Evolutionary conservation across 345 rosid genomes (phyloP).

Genomic region (Cardamine chenopodiifolia): DNA sequence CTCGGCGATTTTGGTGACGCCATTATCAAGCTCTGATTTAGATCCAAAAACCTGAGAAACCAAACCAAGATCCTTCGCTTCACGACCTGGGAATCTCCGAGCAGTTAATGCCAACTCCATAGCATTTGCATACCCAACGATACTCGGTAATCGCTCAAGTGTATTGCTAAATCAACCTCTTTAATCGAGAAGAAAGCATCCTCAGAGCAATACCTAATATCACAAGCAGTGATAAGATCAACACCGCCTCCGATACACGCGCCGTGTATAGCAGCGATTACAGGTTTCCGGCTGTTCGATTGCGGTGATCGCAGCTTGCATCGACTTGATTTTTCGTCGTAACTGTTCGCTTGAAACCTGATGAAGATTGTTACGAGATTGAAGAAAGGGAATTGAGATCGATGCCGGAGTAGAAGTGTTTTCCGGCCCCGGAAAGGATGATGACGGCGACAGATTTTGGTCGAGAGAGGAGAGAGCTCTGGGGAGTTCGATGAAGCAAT

Average conservation of each 20-base stretch:
- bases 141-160: slow-evolving; percentile 73
- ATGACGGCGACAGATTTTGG: slow-evolving; percentile 56
- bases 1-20: slow-evolving; percentile 56
- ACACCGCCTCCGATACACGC: slow-evolving; percentile 81
- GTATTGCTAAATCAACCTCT: slow-evolving; percentile 83
- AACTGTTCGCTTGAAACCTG: slow-evolving; percentile 49
- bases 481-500: slow-evolving; percentile 74
- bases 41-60: slow-evolving; percentile 73
- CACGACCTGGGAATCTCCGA: slow-evolving; percentile 59
- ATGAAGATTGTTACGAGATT: slow-evolving; percentile 2
- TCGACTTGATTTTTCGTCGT: slow-evolving; percentile 57
- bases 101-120: slow-evolving; percentile 76
- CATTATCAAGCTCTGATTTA: slow-evolving; percentile 55
- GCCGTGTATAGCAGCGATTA: slow-evolving; percentile 69
- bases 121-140: slow-evolving; percentile 71
- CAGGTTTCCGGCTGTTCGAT: slow-evolving; percentile 77
- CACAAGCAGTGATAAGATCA: slow-evolving; percentile 77
- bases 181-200: slow-evolving; percentile 74
- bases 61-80: slow-evolving; percentile 77
- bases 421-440: slow-evolving; percentile 67
- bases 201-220: slow-evolving; percentile 63
- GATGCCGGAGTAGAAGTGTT: slow-evolving; percentile 82
- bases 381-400: slow-evolving; percentile 54
- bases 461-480: slow-evolving; percentile 62
- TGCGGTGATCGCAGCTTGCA: slow-evolving; percentile 77